A percentile compares a stretch with the other conserved stretches of the same genome.
Conservation (phyloP, 331 rosid genomes). For the Pyracantha coccinea region DNA sequence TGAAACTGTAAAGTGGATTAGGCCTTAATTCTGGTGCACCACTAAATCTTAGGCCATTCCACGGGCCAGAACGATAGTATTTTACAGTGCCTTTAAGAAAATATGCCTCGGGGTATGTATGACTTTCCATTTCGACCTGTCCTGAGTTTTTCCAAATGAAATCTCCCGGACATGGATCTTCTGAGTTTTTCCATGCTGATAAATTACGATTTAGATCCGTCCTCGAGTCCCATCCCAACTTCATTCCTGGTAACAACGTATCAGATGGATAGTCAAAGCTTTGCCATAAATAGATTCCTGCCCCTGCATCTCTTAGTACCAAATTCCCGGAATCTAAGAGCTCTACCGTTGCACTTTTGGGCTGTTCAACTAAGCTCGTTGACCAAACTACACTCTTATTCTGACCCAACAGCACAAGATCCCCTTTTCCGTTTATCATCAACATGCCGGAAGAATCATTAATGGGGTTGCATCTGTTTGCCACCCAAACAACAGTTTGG, state of each 20-base stretch:
- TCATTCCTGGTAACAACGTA: slow-evolving; percentile 48
- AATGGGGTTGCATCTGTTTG: slow-evolving; percentile 28
- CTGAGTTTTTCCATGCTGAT: slow-evolving; percentile 38
- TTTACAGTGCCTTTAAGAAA: slow-evolving; percentile 19
- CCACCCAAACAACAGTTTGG: slow-evolving; percentile 20
- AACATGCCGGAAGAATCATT: slow-evolving; percentile 10
- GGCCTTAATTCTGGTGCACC: slow-evolving; percentile 26
- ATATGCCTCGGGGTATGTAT: slow-evolving; percentile 28
- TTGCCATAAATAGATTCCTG: background rate
- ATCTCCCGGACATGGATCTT: slow-evolving; percentile 50
- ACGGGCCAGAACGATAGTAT: slow-evolving; percentile 39
- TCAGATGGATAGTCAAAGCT: slow-evolving; percentile 39
- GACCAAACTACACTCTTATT: slow-evolving; percentile 43
- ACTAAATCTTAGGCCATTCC: slow-evolving; percentile 48
- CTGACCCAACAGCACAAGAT: slow-evolving; percentile 32
- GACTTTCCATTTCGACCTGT: slow-evolving; percentile 14
- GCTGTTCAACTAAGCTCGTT: slow-evolving; percentile 11
- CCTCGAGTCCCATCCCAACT: slow-evolving; percentile 39
- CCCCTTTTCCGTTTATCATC: slow-evolving; percentile 21
- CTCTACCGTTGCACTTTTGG: slow-evolving; percentile 14
- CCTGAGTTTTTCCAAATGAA: slow-evolving; percentile 7
- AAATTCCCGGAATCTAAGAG: slow-evolving; percentile 57
- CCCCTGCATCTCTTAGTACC: slow-evolving; percentile 21
- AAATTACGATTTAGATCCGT: slow-evolving; percentile 2
- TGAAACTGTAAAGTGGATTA: slow-evolving; percentile 18